Base-by-base conservation (phyloP, 805 yeast species). In the Candida andamanensis region DNA sequence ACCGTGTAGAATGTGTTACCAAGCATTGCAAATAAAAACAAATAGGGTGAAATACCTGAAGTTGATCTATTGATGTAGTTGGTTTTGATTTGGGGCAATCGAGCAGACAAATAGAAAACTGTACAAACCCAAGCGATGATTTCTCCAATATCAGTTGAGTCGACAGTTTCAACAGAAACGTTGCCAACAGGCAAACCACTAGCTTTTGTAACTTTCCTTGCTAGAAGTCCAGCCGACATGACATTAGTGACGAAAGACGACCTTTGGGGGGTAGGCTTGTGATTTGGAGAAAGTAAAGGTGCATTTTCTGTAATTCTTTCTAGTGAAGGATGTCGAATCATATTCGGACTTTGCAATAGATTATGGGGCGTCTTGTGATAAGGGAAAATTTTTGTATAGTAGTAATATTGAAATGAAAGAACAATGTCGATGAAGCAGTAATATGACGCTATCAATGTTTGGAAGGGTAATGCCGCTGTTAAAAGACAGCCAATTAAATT, bases 391-490 rank as follows among this genome's bases (percentile, higher is more conserved):
- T 45, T 42, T n/a, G 73, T 63, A 54, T 86, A 89, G 56, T 84
- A 78, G 55, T 76, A 72, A 52, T 69, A 87, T 53, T 89, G 97
- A 4, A 71, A 65, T 29, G 78, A 67, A 17, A 89, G 63, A 8
- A 85, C 61, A 15, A 71, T 33, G 56, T 89, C 97, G 40, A 84
- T 82, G 36, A 68, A 56, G 30, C 90, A 63, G 51, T 84, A 87
- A 56, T 89, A 89, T 2, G 72, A 37, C 0, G 94, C 85, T 12
- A 87, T 60, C 15, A 78, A 60, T 8, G 77, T 71, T 52, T 87
- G 97, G 56, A 87, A 89, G n/a, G 80, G 76, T 28, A 86, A 62
- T 39, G 89, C 96, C 5, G 73, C 52, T 0, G 95, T 86, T 28
- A 86, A 51, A 0, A 84, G 37, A 39, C 95, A 85, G 0, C 96